Evolutionary conservation across 345 rosid species (phyloP).

Genomic region (Eutrema yunnanense): DNA sequence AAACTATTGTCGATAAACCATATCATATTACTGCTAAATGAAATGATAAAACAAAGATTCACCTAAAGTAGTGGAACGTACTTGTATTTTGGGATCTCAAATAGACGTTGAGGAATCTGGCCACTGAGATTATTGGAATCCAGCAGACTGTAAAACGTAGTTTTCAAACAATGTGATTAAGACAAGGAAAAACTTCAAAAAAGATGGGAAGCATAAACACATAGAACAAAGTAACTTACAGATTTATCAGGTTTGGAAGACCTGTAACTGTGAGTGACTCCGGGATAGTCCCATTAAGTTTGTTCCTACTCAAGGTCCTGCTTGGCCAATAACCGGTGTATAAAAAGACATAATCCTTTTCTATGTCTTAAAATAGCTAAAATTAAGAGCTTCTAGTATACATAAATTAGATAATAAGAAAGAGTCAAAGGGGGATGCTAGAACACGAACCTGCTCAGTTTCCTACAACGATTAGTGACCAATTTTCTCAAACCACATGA

Average conservation of each 20-base stretch:
- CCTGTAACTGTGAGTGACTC: constrained; percentile 39
- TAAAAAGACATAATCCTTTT: neutral
- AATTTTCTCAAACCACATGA: neutral
- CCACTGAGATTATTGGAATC: constrained; percentile 74
- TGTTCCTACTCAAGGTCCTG: constrained; percentile 88
- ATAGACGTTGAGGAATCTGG: constrained; percentile 63
- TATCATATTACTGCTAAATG: neutral
- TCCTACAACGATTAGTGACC: neutral
- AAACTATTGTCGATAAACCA: constrained; percentile 49
- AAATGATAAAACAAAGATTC: neutral
- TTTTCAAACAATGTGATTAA: constrained; percentile 1
- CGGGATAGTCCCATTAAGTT: constrained; percentile 73
- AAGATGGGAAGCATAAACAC: neutral
- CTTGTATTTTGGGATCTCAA: constrained; percentile 68
- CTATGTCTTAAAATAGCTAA: neutral
- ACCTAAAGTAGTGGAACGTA: constrained; percentile 28
- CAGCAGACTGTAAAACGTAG: constrained; percentile 57
- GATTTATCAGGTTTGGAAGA: constrained; percentile 60
- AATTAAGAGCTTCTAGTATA: neutral
- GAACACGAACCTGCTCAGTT: neutral
- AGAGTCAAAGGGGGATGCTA: neutral
- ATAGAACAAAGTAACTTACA: constrained; percentile 43
- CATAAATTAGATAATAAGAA: neutral
- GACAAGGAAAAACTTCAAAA: neutral
- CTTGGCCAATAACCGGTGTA: constrained; percentile 10